These are phyloP conservation scores for Inosperma sp. DNA, from an alignment of 768 basidiomycete species.

Conservation along the genomic window DNA sequence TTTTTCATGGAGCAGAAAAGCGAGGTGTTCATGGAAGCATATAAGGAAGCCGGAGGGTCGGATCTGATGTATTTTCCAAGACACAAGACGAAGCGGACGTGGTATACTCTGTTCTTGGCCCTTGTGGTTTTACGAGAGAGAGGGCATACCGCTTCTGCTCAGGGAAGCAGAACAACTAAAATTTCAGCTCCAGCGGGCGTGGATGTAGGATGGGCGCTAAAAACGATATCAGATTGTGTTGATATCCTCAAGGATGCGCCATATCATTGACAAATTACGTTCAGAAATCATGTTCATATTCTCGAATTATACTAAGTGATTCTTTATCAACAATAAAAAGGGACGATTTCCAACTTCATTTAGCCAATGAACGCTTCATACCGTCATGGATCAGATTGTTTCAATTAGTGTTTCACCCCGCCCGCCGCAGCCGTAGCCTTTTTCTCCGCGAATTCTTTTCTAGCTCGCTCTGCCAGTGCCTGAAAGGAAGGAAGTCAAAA, in stretches of 20 bases:
- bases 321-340: not conserved
- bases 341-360: not conserved
- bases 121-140: constrained; percentile 45
- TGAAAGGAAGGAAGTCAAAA: not conserved
- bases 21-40: constrained; percentile 57
- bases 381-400: not conserved
- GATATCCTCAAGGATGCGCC: constrained; percentile 47
- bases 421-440: not conserved
- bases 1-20: constrained; percentile 41
- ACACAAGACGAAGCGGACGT: constrained; percentile 70
- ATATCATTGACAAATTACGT: constrained; percentile 32
- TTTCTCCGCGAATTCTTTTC: not conserved
- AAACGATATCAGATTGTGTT: constrained; percentile 34
- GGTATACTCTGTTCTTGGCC: constrained; percentile 70
- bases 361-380: too few species aligned
- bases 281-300: not conserved
- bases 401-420: not conserved
- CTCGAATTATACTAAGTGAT: not conserved
- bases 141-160: not conserved
- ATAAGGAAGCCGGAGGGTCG: constrained; percentile 43
- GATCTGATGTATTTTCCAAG: constrained; percentile 52
- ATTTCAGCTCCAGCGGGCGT: not conserved
- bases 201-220: not conserved
- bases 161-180: not conserved
- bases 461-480: not conserved